Evolutionary conservation across 208 protist species (phyloP), one percentile per base, ranked within the genome.

Genomic region (Herpetomonas tarakana): DNA sequence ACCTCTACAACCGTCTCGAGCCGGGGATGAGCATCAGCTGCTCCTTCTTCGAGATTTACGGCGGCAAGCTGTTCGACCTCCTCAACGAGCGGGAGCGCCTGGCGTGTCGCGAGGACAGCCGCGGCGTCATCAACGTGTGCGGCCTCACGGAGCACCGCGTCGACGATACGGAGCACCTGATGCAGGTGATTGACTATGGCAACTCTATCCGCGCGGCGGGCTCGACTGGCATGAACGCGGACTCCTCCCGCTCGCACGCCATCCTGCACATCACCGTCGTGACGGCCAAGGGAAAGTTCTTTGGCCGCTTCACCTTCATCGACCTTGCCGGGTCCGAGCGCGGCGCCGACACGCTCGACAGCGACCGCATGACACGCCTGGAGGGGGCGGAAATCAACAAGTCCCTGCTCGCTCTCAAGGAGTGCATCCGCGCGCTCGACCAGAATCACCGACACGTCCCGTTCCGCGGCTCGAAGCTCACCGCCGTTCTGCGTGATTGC

Each of bases 181-280:
- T 86, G 71, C 74, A 81, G 51, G 74, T 96, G 28, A 82, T 98
- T 31, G 91, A 97, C 57, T 80, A 86, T 58, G 96, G 96, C 45
- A 89, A 93, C 41, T 78, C 76, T 16, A 83, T 82, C 35, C 85
- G 96, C 18, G 85, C 84, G 39, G 83, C 90, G 9, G 96, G 88
- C 18, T 86, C 83, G 39, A 99, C 97, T 11, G 88, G 92, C 35
- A 98, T 98, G 94, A 99, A 99, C 77, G 84, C 93, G 2, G 74
- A 86, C 41, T 97, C 87, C 22, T 94, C 80, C 39, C 87, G 97
- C 49, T 98, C 96, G 16, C 98, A 99, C 80, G 96, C 97, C 22
- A 98, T 99, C 54, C 86, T 99, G 46, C 72, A 87, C 58, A 79
- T 96, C 38, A 87, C 77, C 24, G 73, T 88, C 14, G 54, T 84